Base-by-base conservation (phyloP, 23 red algal species). In the Gracilaria domingensis region DNA sequence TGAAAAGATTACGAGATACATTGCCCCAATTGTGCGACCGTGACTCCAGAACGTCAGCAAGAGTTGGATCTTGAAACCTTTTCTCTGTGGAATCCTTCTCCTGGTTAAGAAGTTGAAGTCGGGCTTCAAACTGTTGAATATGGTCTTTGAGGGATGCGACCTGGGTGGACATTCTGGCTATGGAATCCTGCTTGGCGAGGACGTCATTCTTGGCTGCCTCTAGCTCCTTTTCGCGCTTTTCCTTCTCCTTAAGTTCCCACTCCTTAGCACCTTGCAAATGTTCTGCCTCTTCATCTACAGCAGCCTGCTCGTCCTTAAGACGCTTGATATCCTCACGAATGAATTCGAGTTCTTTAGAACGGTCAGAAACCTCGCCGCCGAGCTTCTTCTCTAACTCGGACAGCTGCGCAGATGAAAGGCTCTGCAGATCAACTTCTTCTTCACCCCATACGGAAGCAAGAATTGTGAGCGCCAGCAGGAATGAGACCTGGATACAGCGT, bases 181-280 rank as follows among this genome's bases (percentile, higher is more conserved):
- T 94, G 47, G 66, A 80, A 17, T 86, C 92, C 40, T 94, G 92
- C 40, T 94, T 94, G 26, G 56, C 47, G 14, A 80, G 60, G 32
- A 94, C 92, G n/a, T 94, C 92, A 25, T 86, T 83, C 75, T 94
- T 94, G 36, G 92, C 92, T 38, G 77, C 92, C 34, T 81, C 92
- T 12, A 94, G 82, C 66, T 94, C 92, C 33, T 87, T 86, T 32
- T 94, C 92, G 1, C 92, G 71, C 42, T 51, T 80, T 9, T 70
- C 67, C 30, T 94, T 88, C 30, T 87, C 81, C 34, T 87, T 45
- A 47, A 82, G 58, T 76, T 94, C 92, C 82, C 92, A 87, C 65
- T 94, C 70, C 42, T 73, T 82, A n/a, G 92, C 92, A 23, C 82
- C 92, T 36, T 75, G 64, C 55, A 94, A 72, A 81, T 76, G 92